Evolutionary conservation across 768 basidiomycete species (phyloP), one percentile per base, ranked within the genome.

Genomic region (Lepiota subincarnata): DNA sequence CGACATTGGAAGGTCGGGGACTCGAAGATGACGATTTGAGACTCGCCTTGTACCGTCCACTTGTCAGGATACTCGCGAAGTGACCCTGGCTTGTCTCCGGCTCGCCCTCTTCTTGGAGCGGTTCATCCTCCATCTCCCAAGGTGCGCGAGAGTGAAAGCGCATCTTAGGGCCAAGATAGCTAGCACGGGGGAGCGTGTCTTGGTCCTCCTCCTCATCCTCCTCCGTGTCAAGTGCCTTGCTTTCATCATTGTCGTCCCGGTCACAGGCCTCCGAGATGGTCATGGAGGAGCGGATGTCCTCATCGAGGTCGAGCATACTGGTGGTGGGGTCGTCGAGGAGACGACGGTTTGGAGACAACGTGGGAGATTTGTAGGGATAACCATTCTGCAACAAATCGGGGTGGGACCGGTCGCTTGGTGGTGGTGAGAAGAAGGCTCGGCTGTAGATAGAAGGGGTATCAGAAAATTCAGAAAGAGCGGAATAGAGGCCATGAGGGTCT

Each of bases 81-180:
- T 58, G 50, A 67, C 64, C 65, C 66, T 61, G 52, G 55, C 42
- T 62, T 65, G 19, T 72, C 71, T 37, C 78, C 75, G 69, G 60
- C 38, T 82, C 81, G 22, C 75, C 73, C 28, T 75, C 80, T 61
- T 76, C 78, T 26, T 73, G 66, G 2, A 76, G 53, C 3, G 67
- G 36, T 35, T 72, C 76, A 12, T 76, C 81, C 45, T 82, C 86
- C 35, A 77, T 68, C 68, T 91, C 89, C 89, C 89, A 92, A 37
- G 89, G 89, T 14, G 89, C 86, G 20, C 79, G 84, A 57, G 86
- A 87, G 67, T 89, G 87, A 63, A 89, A 82, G 47, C 84, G 82
- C 78, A 91, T 87, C 68, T 82, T 89, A 26, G 89, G 89, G n/a
- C 90, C 90, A 31, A 86, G 80, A 44, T 84, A 70, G 61, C 86